These are phyloP conservation scores for Aspergillus alliaceus DNA, from an alignment of 2,329 filamentous ascomycete genomes.

Conservation along the genomic window DNA sequence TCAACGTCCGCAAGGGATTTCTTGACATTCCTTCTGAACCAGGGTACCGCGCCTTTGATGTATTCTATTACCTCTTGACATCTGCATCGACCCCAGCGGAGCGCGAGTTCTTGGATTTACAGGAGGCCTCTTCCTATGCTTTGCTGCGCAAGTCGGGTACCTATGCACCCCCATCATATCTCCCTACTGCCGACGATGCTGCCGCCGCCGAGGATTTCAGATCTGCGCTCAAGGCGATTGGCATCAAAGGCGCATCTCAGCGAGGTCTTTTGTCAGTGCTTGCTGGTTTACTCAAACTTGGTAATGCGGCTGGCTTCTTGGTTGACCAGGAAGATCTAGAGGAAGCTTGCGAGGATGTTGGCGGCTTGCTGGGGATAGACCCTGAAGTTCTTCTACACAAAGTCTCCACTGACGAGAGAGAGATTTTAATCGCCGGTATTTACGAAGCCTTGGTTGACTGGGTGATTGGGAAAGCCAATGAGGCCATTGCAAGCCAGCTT, in stretches of 20 bases:
- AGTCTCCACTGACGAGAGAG: slow-evolving; percentile 80
- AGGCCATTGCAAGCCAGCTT: slow-evolving; percentile 76
- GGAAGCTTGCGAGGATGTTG: slow-evolving; percentile 85
- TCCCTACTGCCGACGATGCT: slow-evolving; percentile 88
- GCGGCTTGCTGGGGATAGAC: slow-evolving; percentile 80
- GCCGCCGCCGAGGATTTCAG: slow-evolving; percentile 94
- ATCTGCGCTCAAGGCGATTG: slow-evolving; percentile 80
- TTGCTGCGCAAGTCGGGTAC: slow-evolving; percentile 81
- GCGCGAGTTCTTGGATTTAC: slow-evolving; percentile 81
- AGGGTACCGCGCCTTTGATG: slow-evolving; percentile 91
- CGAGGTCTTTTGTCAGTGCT: slow-evolving; percentile 82
- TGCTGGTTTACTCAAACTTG: slow-evolving; percentile 84
- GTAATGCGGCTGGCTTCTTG: slow-evolving; percentile 82
- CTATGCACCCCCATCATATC: slow-evolving; percentile 80
- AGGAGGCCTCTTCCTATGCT: slow-evolving; percentile 72
- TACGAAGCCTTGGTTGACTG: slow-evolving; percentile 96
- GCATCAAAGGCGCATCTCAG: slow-evolving; percentile 83
- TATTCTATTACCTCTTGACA: slow-evolving; percentile 94
- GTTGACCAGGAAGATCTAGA: slow-evolving; percentile 83
- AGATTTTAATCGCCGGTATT: slow-evolving; percentile 77
- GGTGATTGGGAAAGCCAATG: slow-evolving; percentile 87
- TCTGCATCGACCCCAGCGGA: slow-evolving; percentile 88
- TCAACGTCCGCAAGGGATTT: slow-evolving; percentile 79
- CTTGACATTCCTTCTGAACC: slow-evolving; percentile 75
- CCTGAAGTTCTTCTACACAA: slow-evolving; percentile 77